Base-by-base conservation (phyloP, 2,329 filamentous ascomycete genomes). In the Gnomoniopsis smithogilvyi region DNA sequence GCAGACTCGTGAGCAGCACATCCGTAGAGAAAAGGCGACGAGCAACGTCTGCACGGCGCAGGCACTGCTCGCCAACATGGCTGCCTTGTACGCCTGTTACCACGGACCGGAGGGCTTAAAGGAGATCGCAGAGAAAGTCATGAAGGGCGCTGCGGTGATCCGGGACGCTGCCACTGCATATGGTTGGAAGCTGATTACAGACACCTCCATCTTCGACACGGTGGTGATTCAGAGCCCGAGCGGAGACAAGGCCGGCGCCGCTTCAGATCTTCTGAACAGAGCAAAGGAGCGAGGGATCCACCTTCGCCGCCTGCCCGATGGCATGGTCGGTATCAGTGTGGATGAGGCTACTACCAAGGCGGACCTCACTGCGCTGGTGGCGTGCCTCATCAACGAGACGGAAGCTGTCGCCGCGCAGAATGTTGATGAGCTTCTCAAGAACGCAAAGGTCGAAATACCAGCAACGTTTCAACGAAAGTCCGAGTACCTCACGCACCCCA, bases 11-110 rank as follows among this genome's bases (percentile, higher is more conserved):
- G 94, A 98, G 76, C 94, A 98, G 78, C 94, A 98, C 73, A 97
- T 98, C 71, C 85, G 94, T 64, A 85, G 94, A 69, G 94, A 98
- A 73, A 97, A 97, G 82, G 94, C 94, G 1, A 98, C 94, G 1
- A 96, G 92, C 79, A 98, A 98, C 70, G 93, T 97, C 61, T 98
- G 94, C 78, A 98, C 94, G 1, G 93, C 94, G 1, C 94, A 98
- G 75, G 94, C 94, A 10, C 78, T 98, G 26, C 80, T 97, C 54
- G 94, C 94, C 41, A 98, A 98, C 74, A 97, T 97, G 91, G 94
- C 87, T 66, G 92, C 93, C 56, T 89, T 97, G 78, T 98, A 96
- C 70, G 93, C 92, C 54, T 82, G 97, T 56, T 98, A 97, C 73
- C 94, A 98, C 71, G 94, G 94, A 3, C 94, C 94, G 1, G 75